A percentile compares a stretch with the other conserved stretches of the same genome.
These are phyloP conservation scores for Diacronema lutheri DNA, from an alignment of 78 protist genomes.

Conservation along the genomic window DNA sequence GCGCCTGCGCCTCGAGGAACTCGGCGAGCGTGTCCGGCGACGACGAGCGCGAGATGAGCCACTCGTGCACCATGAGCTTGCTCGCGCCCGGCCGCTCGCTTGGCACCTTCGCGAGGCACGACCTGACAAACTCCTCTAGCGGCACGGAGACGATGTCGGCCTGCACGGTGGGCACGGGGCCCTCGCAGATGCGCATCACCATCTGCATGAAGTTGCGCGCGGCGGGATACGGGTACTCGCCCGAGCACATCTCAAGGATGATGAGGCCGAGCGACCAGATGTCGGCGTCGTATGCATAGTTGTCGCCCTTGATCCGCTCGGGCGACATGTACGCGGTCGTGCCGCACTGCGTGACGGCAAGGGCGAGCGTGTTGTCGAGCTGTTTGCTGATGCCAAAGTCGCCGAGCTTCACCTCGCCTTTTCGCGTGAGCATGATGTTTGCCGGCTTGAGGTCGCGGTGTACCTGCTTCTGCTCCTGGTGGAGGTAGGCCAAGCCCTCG, in stretches of 20 bases:
- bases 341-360: constrained; percentile 52
- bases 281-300: constrained; percentile 35
- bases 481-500: constrained; percentile 49
- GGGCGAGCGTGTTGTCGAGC: constrained; percentile 42
- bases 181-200: too few species aligned
- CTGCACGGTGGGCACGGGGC: too few species aligned
- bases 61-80: too few species aligned
- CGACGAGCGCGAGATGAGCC: too few species aligned
- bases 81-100: too few species aligned
- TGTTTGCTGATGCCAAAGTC: constrained; percentile 72
- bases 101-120: too few species aligned
- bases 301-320: constrained; percentile 55
- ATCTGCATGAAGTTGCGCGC: too few species aligned
- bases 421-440: constrained; percentile 56
- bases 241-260: constrained; percentile 8
- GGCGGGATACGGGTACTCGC: background rate
- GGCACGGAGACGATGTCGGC: too few species aligned
- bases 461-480: background rate
- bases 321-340: constrained; percentile 87
- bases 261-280: constrained; percentile 46
- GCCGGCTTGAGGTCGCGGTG: constrained; percentile 77
- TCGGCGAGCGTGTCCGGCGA: too few species aligned
- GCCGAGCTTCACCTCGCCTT: constrained; percentile 62
- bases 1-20: too few species aligned
- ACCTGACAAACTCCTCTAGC: too few species aligned